phyloP scores from a whole-genome alignment of 2,329 filamentous ascomycete genomes.

The Sclerotinia sclerotiorum region DNA sequence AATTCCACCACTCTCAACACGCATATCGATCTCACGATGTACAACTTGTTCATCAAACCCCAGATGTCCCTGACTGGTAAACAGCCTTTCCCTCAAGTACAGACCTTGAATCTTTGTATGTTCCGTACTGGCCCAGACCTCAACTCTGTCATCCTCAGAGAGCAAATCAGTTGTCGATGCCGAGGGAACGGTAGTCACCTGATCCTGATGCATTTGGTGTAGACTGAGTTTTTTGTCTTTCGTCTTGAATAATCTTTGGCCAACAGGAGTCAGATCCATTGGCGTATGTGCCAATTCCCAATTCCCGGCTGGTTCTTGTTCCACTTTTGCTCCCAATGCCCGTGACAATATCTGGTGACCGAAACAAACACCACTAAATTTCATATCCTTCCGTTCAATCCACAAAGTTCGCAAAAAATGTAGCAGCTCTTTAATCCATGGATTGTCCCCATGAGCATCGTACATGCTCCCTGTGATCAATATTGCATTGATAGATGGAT shows the following conservation, averaged over 20 bases:
- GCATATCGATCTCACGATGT: slow-evolving; percentile 62
- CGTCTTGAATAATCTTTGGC: slow-evolving; percentile 63
- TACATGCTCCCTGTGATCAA: slow-evolving; percentile 75
- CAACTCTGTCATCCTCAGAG: slow-evolving; percentile 47
- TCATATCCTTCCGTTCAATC: slow-evolving; percentile 58
- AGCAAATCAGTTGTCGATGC: slow-evolving; percentile 48
- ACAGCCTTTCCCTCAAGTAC: slow-evolving; percentile 63
- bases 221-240: slow-evolving; percentile 52
- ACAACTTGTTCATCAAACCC: slow-evolving; percentile 74
- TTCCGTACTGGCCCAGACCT: slow-evolving; percentile 63
- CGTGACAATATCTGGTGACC: slow-evolving; percentile 82
- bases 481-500: slow-evolving; percentile 66
- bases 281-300: slow-evolving; percentile 81
- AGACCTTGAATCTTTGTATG: slow-evolving; percentile 75
- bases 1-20: slow-evolving; percentile 65
- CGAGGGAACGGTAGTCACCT: slow-evolving; percentile 52
- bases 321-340: slow-evolving; percentile 67
- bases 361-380: slow-evolving; percentile 82
- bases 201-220: slow-evolving; percentile 85
- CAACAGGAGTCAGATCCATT: slow-evolving; percentile 65
- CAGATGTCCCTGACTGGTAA: slow-evolving; percentile 83
- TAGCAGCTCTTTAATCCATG: slow-evolving; percentile 75
- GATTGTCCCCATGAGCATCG: slow-evolving; percentile 70
- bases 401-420: slow-evolving; percentile 63
- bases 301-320: slow-evolving; percentile 60